These are phyloP conservation scores for Metarhizium anisopliae DNA, from an alignment of 2,329 filamentous ascomycete species.

Conservation along the genomic window DNA sequence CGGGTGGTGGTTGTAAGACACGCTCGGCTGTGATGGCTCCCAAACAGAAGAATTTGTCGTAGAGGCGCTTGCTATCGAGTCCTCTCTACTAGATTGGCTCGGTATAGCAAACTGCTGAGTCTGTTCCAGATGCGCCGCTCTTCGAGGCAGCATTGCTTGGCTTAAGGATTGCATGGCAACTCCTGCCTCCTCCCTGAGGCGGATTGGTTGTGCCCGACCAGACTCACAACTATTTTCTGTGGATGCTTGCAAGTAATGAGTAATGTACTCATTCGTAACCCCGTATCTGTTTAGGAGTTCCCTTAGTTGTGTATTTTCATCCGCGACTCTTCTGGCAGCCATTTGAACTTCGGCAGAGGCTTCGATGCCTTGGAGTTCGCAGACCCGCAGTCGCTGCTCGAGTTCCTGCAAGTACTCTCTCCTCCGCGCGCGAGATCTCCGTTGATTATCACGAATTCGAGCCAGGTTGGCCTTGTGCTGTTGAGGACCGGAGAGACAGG, in stretches of 20 bases:
- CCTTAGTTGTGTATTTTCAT: slow-evolving; percentile 59
- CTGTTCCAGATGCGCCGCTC: slow-evolving; percentile 20
- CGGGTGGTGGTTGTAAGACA: slow-evolving; percentile 17
- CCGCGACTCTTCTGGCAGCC: slow-evolving; percentile 57
- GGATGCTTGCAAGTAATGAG: slow-evolving; percentile 26
- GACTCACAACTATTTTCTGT: slow-evolving; percentile 8
- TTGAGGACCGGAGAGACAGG: not conserved
- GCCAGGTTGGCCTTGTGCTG: slow-evolving; percentile 31
- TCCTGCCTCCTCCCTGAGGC: slow-evolving; percentile 12
- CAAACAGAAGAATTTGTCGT: slow-evolving; percentile 23
- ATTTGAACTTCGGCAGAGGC: slow-evolving; percentile 64
- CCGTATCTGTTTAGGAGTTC: slow-evolving; percentile 49
- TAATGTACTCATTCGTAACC: slow-evolving; percentile 46
- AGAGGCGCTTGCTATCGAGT: slow-evolving; percentile 23
- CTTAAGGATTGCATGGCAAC: slow-evolving; percentile 25
- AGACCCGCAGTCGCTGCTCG: slow-evolving; percentile 50
- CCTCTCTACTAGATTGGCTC: slow-evolving; percentile 23
- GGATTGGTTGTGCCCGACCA: slow-evolving; percentile 9
- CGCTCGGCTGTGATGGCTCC: slow-evolving; percentile 19
- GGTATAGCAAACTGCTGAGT: slow-evolving; percentile 18
- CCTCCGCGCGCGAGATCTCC: slow-evolving; percentile 62
- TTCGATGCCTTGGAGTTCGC: slow-evolving; percentile 56
- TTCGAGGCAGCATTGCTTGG: slow-evolving; percentile 27
- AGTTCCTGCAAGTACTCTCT: slow-evolving; percentile 67
- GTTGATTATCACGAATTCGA: slow-evolving; percentile 68